phyloP scores from a whole-genome alignment of 2,329 filamentous ascomycete genomes.

The Diplodia scrobiculata region DNA sequence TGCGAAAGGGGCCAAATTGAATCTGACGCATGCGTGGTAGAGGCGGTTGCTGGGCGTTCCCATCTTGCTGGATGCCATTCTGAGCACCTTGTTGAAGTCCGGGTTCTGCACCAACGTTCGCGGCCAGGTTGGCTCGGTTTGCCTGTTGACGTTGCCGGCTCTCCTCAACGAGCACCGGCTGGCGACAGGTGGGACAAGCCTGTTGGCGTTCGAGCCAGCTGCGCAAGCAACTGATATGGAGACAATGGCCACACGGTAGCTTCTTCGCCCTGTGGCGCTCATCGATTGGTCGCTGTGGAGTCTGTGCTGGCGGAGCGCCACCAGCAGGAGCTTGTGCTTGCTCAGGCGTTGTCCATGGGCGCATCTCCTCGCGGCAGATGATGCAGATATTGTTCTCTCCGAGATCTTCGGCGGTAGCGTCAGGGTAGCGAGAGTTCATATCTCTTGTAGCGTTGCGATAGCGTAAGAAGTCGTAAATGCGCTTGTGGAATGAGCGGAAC shows the following conservation, averaged over 20 bases:
- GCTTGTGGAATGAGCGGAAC: conserved; percentile 84
- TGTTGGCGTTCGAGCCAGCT: conserved; percentile 98
- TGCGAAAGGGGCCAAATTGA: conserved; percentile 27
- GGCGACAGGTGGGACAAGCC: conserved; percentile 90
- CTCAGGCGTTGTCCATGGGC: conserved; percentile 65
- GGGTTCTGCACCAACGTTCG: conserved; percentile 22
- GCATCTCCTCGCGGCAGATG: conserved; percentile 96
- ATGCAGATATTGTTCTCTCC: conserved; percentile 90
- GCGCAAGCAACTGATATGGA: conserved; percentile 91
- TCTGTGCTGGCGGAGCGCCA: conserved; percentile 42
- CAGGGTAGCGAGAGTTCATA: conserved; percentile 88
- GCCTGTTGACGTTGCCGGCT: conserved; percentile 37
- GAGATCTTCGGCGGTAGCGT: conserved; percentile 86
- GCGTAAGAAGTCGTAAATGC: conserved; percentile 82
- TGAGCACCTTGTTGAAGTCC: conserved; percentile 30
- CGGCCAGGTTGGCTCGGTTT: conserved; percentile 34
- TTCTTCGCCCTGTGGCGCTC: conserved; percentile 91
- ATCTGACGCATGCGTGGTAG: conserved; percentile 19
- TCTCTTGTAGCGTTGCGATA: conserved; percentile 90
- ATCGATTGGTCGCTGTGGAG: conserved; percentile 56
- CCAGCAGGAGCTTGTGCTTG: conserved; percentile 38
- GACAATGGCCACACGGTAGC: conserved; percentile 90
- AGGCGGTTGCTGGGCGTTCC: conserved; percentile 29
- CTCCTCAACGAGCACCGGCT: conserved; percentile 65
- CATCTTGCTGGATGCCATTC: conserved; percentile 31